Evolutionary conservation across 306 rosid species (phyloP).

Genomic region (Dicorynia guianensis): DNA sequence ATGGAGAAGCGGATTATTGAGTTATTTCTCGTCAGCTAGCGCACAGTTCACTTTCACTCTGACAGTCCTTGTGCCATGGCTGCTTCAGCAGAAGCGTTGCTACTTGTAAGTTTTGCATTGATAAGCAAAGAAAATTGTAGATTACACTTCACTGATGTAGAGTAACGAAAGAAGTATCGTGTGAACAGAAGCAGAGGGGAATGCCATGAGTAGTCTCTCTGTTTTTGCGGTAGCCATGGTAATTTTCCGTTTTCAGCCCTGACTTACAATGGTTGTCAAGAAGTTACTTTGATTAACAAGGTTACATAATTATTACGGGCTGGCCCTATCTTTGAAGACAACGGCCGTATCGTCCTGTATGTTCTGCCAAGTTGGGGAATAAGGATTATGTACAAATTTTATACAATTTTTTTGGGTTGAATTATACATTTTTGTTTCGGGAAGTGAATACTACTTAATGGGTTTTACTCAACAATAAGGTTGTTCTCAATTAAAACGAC

Average conservation of each 20-base stretch:
- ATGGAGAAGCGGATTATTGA: slow-evolving; percentile 10
- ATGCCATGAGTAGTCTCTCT: background rate
- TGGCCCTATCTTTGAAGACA: slow-evolving; percentile 1
- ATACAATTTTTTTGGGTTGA: no score
- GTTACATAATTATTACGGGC: background rate
- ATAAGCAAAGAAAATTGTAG: slow-evolving; percentile 26
- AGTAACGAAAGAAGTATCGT: slow-evolving; percentile 30
- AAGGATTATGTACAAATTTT: no score
- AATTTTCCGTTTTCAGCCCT: slow-evolving; percentile 26
- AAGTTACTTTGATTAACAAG: slow-evolving; percentile 19
- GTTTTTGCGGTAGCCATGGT: no score
- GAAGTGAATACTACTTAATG: no score
- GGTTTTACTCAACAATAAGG: no score
- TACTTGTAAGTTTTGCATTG: slow-evolving; percentile 34
- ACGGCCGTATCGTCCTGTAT: background rate
- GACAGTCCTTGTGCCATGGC: slow-evolving; percentile 20
- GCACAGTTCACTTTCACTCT: slow-evolving; percentile 24
- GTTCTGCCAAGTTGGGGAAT: slow-evolving; percentile 5
- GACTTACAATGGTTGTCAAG: slow-evolving; percentile 36
- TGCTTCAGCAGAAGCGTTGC: slow-evolving; percentile 43
- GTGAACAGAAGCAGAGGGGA: slow-evolving; percentile 39
- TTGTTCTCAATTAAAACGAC: no score
- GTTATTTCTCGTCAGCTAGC: slow-evolving; percentile 9
- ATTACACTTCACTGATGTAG: slow-evolving; percentile 1
- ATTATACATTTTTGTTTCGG: no score